Evolutionary conservation across 2,329 filamentous ascomycete species (phyloP).

Genomic region (Colletotrichum tamarilloi): DNA sequence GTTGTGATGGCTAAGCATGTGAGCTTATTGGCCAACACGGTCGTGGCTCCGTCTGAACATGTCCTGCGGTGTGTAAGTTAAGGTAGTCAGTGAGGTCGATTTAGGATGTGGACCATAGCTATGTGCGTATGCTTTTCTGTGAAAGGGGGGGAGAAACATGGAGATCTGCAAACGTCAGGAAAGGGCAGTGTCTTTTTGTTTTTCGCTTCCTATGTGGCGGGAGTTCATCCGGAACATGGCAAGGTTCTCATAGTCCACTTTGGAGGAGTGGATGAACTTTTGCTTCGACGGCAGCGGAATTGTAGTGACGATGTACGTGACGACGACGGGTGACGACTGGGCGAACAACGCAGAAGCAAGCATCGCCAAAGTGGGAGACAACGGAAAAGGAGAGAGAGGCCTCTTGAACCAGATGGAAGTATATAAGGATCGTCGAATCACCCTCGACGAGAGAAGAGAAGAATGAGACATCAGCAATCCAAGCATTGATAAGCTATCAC

Average conservation of each 20-base stretch:
- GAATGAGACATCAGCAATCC: background rate
- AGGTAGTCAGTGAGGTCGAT: no score
- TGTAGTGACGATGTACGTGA: background rate
- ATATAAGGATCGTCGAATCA: background rate
- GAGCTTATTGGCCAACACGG: background rate
- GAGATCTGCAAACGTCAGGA: background rate
- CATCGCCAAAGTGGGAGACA: background rate
- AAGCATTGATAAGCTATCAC: background rate
- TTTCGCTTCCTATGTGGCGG: background rate
- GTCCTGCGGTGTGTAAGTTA: no score
- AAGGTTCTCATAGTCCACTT: background rate
- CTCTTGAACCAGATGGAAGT: background rate
- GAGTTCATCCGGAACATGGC: background rate
- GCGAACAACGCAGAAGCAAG: no score
- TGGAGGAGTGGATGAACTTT: background rate
- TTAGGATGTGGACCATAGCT: no score
- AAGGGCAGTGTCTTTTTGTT: background rate
- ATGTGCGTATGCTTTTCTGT: no score
- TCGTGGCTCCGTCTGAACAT: background rate
- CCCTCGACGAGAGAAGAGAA: background rate
- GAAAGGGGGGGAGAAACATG: no score
- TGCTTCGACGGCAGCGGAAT: background rate
- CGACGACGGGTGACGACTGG: background rate
- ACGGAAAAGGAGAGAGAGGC: background rate
- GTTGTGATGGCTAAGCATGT: background rate